These are phyloP conservation scores for Backusella psychrophila DNA, from an alignment of 192 early-diverging fungal genomes.

Conservation along the genomic window DNA sequence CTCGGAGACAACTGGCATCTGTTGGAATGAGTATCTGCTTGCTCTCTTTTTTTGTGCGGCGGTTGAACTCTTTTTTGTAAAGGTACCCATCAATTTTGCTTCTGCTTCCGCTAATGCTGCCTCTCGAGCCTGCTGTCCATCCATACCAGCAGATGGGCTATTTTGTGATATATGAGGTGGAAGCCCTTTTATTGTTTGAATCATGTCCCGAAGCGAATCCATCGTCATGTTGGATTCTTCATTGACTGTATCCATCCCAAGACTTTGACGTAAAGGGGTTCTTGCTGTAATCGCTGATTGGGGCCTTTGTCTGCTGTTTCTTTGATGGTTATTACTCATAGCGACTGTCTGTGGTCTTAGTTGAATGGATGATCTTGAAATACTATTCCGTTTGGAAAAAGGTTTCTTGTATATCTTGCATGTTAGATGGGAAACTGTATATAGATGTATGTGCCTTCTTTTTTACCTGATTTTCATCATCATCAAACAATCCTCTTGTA, in stretches of 20 bases:
- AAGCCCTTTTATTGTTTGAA: slow-evolving; percentile 46
- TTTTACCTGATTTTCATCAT: slow-evolving; percentile 1
- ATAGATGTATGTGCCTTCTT: background rate
- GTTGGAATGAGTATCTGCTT: slow-evolving; percentile 9
- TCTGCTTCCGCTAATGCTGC: slow-evolving; percentile 40
- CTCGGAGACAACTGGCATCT: slow-evolving; percentile 11
- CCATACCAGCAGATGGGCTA: slow-evolving; percentile 6
- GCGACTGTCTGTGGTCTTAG: background rate
- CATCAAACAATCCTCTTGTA: slow-evolving; percentile 40
- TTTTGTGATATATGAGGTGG: slow-evolving; percentile 25
- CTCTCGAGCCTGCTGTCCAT: slow-evolving; percentile 17
- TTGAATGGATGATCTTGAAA: background rate
- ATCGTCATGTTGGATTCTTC: slow-evolving; percentile 40
- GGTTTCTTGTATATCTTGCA: background rate
- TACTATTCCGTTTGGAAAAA: background rate
- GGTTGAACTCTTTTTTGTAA: background rate
- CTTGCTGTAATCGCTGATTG: slow-evolving; percentile 22
- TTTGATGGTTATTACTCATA: background rate
- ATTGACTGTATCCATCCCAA: slow-evolving; percentile 24
- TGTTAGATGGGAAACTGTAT: background rate
- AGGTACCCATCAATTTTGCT: slow-evolving; percentile 42
- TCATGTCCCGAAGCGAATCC: slow-evolving; percentile 51
- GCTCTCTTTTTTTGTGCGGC: background rate
- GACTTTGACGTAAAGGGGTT: slow-evolving; percentile 15
- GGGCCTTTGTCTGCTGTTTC: slow-evolving; percentile 14